Conservation (phyloP, 768 basidiomycete species). For the Asterophora parasitica region DNA sequence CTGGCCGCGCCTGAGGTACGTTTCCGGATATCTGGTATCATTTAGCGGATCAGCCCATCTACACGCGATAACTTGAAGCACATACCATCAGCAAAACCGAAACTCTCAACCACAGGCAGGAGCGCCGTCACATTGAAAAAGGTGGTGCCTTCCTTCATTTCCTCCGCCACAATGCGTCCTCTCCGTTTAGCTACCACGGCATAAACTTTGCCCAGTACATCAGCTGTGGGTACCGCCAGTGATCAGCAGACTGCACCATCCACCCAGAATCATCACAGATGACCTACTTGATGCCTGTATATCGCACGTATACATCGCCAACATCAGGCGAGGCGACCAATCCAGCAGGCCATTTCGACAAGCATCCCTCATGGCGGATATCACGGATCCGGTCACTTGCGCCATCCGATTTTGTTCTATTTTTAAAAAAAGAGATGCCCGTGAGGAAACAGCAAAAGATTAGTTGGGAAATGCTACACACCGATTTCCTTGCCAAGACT, state of each 20-base stretch:
- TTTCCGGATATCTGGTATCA: slow-evolving; percentile 79
- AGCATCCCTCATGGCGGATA: slow-evolving; percentile 83
- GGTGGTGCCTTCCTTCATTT: slow-evolving; percentile 96
- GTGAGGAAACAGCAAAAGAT: neutral
- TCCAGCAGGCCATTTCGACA: slow-evolving; percentile 88
- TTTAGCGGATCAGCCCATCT: slow-evolving; percentile 9
- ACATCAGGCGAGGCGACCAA: slow-evolving; percentile 95
- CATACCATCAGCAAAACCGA: slow-evolving; percentile 94
- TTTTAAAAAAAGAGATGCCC: slow-evolving; percentile 5
- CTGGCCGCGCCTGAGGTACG: slow-evolving; percentile 95
- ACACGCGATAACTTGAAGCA: neutral
- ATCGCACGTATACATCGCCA: slow-evolving; percentile 98
- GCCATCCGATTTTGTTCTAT: slow-evolving; percentile 75
- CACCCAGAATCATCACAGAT: neutral
- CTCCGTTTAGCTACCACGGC: slow-evolving; percentile 89
- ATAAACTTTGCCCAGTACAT: slow-evolving; percentile 96
- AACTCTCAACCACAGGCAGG: slow-evolving; percentile 94
- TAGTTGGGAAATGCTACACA: slow-evolving; percentile 27
- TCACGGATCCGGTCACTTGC: slow-evolving; percentile 86
- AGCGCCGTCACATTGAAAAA: slow-evolving; percentile 92
- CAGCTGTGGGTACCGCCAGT: slow-evolving; percentile 54
- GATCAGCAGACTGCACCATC: slow-evolving; percentile 11
- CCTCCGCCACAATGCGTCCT: slow-evolving; percentile 91
- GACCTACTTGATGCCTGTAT: slow-evolving; percentile 93
- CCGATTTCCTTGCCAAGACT: slow-evolving; percentile 64